A percentile compares a stretch with the other conserved stretches of the same genome.
phyloP scores from a whole-genome alignment of 495 filamentous ascomycete species.

The Tetracladium marchalianum region DNA sequence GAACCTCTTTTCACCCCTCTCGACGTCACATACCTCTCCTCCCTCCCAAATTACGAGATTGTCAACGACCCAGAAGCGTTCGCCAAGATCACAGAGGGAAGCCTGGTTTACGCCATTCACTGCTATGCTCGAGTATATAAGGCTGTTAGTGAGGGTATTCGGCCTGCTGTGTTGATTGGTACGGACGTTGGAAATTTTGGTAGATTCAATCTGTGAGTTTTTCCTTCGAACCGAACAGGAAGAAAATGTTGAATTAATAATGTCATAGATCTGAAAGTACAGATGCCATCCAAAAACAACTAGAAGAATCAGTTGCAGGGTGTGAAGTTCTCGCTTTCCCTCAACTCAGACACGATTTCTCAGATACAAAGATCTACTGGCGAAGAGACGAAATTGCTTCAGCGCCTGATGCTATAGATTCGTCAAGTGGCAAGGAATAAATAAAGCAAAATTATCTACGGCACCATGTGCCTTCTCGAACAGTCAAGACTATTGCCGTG shows the following conservation, averaged over 20 bases:
- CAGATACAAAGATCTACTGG: constrained; percentile 21
- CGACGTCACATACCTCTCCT: constrained; percentile 47
- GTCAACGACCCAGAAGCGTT: constrained; percentile 50
- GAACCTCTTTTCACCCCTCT: constrained; percentile 59
- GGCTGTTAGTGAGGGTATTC: constrained; percentile 12
- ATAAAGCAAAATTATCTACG: no score
- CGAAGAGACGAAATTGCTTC: background rate
- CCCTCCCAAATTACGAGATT: constrained; percentile 37
- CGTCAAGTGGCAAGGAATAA: background rate
- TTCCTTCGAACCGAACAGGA: background rate
- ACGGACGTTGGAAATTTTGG: constrained; percentile 19
- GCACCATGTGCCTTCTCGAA: no score
- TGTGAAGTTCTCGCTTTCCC: constrained; percentile 16
- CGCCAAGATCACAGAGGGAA: constrained; percentile 33
- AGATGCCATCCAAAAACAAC: background rate
- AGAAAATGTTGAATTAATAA: background rate
- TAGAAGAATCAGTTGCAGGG: constrained; percentile 11
- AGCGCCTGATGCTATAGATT: background rate
- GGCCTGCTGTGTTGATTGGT: constrained; percentile 13
- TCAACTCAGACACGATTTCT: constrained; percentile 18
- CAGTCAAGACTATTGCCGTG: no score
- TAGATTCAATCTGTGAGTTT: constrained; percentile 11
- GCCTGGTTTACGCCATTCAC: constrained; percentile 48
- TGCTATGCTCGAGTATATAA: constrained; percentile 38
- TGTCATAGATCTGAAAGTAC: background rate